Conservation (phyloP, 176 grass and related monocot species). For the Aegilops umbellulata region DNA sequence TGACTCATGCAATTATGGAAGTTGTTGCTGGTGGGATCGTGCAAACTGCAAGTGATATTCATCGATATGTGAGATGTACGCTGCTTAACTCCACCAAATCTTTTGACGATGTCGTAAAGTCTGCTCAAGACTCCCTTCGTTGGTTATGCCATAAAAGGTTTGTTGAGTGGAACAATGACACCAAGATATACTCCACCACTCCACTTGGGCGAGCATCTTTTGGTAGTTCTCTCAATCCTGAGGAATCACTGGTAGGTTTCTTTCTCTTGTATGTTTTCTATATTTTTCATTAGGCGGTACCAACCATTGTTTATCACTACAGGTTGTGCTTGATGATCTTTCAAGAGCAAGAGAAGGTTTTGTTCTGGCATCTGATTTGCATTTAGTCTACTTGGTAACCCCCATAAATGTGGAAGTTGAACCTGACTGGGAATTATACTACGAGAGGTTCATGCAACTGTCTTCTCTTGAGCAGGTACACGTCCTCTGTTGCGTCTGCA, state of each 20-base stretch:
- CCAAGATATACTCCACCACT: constrained; percentile 72
- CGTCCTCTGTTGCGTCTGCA: constrained; percentile 11
- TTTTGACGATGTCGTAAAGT: constrained; percentile 93
- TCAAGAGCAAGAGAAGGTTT: constrained; percentile 95
- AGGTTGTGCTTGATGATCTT: constrained; percentile 96
- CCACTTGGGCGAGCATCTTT: constrained; percentile 92
- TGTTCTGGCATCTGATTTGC: constrained; percentile 92
- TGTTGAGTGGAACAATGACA: constrained; percentile 77
- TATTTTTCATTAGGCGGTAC: constrained; percentile 15
- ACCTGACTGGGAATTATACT: constrained; percentile 97
- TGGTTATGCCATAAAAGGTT: constrained; percentile 95
- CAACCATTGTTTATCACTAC: constrained; percentile 23
- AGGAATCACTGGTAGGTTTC: constrained; percentile 83
- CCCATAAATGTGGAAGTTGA: constrained; percentile 93
- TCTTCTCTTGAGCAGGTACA: constrained; percentile 81
- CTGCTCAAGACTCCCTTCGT: constrained; percentile 93
- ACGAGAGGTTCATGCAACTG: constrained; percentile 94
- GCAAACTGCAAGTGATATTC: constrained; percentile 93
- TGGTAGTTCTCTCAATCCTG: constrained; percentile 92
- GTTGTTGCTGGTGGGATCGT: constrained; percentile 95
- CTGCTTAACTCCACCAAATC: constrained; percentile 95
- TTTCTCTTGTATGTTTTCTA: constrained; percentile 19
- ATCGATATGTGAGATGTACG: constrained; percentile 91
- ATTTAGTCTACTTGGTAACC: constrained; percentile 94
- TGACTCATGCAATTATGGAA: constrained; percentile 99